These are phyloP conservation scores for Aaosphaeria pasadenensis DNA, from an alignment of 2,329 filamentous ascomycete species.

Conservation along the genomic window DNA sequence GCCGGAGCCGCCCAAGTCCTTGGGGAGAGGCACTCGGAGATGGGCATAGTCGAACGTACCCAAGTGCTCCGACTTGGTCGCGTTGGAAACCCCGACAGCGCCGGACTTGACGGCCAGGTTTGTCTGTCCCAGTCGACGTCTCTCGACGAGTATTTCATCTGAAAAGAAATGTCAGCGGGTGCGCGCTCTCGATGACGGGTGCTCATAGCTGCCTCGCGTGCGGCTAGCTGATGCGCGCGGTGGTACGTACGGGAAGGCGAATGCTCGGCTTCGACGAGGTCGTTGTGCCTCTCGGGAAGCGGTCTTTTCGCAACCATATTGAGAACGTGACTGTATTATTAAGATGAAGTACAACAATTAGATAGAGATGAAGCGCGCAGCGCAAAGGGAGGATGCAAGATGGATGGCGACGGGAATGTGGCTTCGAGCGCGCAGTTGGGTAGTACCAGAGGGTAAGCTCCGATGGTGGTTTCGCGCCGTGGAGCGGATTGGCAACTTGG, in stretches of 20 bases:
- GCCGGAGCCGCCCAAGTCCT: slow-evolving; percentile 80
- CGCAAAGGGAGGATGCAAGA: slow-evolving; percentile 14
- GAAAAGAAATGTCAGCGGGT: slow-evolving; percentile 19
- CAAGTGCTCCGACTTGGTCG: slow-evolving; percentile 69
- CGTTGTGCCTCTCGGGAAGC: slow-evolving; percentile 63
- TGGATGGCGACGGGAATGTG: slow-evolving; percentile 15
- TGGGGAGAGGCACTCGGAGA: slow-evolving; percentile 85
- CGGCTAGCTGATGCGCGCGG: slow-evolving; percentile 25
- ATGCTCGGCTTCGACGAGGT: slow-evolving; percentile 60
- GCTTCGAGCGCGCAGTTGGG: no score
- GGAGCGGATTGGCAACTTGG: neutral
- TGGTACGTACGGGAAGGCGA: slow-evolving; percentile 60
- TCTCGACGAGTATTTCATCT: slow-evolving; percentile 64
- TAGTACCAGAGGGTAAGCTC: no score
- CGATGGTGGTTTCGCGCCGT: no score
- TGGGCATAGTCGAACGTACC: slow-evolving; percentile 95
- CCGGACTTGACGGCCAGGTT: slow-evolving; percentile 81
- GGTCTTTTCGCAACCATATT: slow-evolving; percentile 40
- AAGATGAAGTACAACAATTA: slow-evolving; percentile 6
- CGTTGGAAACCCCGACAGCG: slow-evolving; percentile 66
- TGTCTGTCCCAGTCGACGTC: slow-evolving; percentile 88
- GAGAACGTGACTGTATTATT: slow-evolving; percentile 10
- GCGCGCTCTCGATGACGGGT: slow-evolving; percentile 8
- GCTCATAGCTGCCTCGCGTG: neutral
- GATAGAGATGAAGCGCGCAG: slow-evolving; percentile 21